phyloP scores from a whole-genome alignment of 225 moss, liverwort and hornwort species.

The Sphagnum contortum region DNA sequence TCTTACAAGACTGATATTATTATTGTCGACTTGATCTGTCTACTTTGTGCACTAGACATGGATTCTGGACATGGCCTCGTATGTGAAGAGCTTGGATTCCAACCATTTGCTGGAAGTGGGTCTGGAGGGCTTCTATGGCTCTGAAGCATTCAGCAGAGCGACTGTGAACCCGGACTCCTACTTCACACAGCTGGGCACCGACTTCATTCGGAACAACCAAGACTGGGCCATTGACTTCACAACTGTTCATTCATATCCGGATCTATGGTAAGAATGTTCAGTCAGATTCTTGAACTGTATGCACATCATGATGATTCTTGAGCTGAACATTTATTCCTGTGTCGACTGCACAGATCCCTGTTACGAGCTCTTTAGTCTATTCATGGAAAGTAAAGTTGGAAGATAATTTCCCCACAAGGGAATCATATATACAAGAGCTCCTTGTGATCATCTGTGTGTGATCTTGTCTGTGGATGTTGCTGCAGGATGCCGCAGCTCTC shows the following conservation, averaged over 20 bases:
- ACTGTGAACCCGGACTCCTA: constrained; percentile 35
- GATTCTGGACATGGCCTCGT: constrained; percentile 56
- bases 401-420: no score
- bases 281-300: not conserved
- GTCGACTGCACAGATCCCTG: not conserved
- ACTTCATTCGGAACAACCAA: constrained; percentile 31
- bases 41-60: constrained; percentile 19
- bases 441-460: no score
- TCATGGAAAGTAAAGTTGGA: no score
- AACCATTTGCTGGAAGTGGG: constrained; percentile 55
- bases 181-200: constrained; percentile 35
- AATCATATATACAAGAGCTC: no score
- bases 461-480: no score
- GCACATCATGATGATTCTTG: not conserved
- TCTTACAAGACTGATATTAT: no score
- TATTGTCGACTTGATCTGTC: no score
- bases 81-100: constrained; percentile 48
- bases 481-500: constrained; percentile 28
- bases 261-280: constrained; percentile 32
- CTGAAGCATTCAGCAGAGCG: constrained; percentile 11
- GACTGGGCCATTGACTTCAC: constrained; percentile 36
- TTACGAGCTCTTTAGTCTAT: not conserved
- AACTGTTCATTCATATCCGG: constrained; percentile 66
- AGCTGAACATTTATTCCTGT: not conserved
- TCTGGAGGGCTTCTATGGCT: constrained; percentile 61